Evolutionary conservation across 257 asterid species (phyloP), one percentile per base, ranked within the genome.

Genomic region (Eucommia ulmoides): DNA sequence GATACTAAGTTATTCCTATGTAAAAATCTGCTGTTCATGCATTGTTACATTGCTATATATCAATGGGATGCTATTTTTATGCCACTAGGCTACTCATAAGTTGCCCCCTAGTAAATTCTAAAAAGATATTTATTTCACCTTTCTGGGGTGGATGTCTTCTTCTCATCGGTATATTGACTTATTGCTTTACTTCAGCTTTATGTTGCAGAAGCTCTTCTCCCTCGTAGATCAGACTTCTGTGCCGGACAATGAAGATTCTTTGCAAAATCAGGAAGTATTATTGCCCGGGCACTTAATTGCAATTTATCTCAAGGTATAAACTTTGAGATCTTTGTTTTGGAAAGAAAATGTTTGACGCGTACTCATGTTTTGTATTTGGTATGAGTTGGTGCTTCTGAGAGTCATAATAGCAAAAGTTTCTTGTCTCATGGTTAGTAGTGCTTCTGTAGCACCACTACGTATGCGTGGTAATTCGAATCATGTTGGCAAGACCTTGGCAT

Each of bases 171-270:
- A 23, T 50, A 23, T 19, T 14, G 24, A 35, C 19, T 41, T 4
- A 53, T 61, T 52, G 20, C 55, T 59, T 63, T 67, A 19, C 38
- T 64, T 42, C 65, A 89, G 98, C 74, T 80, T 81, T 61, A 78
- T 91, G 98, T 70, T 91, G 81, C 96, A 86, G 96, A 91, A 91
- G 77, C 78, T 91, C 65, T 91, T 91, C 59, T 91, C 98, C 66
- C 78, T 91, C 1, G 79, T 83, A 56, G 98, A 91, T 74, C 93
- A 83, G 72, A 91, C 96, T 58, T 91, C 98, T 52, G 76, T 79
- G 44, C 92, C 76, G 3, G 98, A 91, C 73, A 91, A 91, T 42
- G 80, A 92, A 47, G 98, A 91, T 73, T 66, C 98, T 21, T 66
- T 91, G 64, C 98, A 91, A 73, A 79, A 91, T 68, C 98, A 91